Evolutionary conservation across 257 asterid genomes (phyloP).

Genomic region (Solanum pimpinellifolium): DNA sequence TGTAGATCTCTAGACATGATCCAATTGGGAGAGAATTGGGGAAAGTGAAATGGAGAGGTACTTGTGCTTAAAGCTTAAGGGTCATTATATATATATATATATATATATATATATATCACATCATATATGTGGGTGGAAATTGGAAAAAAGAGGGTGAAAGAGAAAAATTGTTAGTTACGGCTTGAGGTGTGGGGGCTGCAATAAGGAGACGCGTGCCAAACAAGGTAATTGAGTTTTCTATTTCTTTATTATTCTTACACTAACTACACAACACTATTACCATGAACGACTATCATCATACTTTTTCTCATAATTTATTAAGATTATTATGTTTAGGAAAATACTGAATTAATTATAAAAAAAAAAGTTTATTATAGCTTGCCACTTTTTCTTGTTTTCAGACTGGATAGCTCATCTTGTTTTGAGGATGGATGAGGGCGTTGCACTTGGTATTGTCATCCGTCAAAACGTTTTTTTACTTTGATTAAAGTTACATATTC

Average conservation of each 20-base stretch:
- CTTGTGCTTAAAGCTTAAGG: background rate
- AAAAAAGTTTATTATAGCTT: background rate
- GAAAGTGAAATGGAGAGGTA: background rate
- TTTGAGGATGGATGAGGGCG: background rate
- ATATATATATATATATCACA: background rate
- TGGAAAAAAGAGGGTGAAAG: background rate
- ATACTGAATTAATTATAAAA: background rate
- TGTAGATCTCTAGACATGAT: conserved; percentile 46
- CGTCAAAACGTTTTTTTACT: background rate
- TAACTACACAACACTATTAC: background rate
- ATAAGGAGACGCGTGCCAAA: conserved; percentile 19
- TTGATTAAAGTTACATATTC: background rate
- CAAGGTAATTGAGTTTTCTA: conserved; percentile 29
- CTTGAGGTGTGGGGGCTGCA: conserved; percentile 5
- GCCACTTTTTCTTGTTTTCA: background rate
- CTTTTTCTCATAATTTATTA: background rate
- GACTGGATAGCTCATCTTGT: background rate
- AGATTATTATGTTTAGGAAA: background rate
- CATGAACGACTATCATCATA: background rate
- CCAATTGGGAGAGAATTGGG: background rate
- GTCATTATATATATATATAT: background rate
- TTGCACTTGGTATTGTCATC: background rate
- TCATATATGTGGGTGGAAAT: background rate
- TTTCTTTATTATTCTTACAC: background rate
- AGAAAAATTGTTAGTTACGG: background rate